phyloP scores from a whole-genome alignment of 139 green algal species.

The Chlamydomonas sp. region DNA sequence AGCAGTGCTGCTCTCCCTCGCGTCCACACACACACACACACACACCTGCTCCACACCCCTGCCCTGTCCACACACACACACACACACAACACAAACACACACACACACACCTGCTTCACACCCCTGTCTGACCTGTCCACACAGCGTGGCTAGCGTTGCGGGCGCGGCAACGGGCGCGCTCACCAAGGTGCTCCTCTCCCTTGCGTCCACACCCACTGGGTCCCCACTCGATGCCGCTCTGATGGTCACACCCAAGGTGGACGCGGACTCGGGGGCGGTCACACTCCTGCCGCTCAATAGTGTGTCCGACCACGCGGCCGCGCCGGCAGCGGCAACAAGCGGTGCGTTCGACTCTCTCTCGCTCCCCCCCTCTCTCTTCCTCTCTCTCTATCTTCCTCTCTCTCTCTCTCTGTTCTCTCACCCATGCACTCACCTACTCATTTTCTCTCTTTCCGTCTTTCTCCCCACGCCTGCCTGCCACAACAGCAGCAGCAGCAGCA shows the following conservation, averaged over 20 bases:
- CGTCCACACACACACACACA: too few species aligned
- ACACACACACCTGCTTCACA: too few species aligned
- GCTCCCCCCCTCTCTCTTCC: not conserved
- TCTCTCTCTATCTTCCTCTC: not conserved
- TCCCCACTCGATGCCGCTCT: slow-evolving; percentile 25
- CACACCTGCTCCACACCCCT: too few species aligned
- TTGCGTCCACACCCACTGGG: slow-evolving; percentile 28
- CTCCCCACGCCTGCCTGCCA: too few species aligned
- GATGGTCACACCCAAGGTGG: slow-evolving; percentile 14
- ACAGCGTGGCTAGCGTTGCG: not conserved
- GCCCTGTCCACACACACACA: too few species aligned
- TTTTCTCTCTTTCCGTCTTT: too few species aligned
- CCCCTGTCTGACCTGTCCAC: too few species aligned
- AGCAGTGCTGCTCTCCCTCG: too few species aligned
- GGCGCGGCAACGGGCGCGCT: slow-evolving; percentile 11
- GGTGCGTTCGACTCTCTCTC: not conserved
- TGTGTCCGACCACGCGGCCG: too few species aligned
- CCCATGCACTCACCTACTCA: not conserved
- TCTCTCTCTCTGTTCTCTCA: not conserved
- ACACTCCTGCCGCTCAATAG: slow-evolving; percentile 16
- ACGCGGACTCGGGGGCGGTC: not conserved
- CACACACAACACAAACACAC: too few species aligned
- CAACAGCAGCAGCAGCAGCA: too few species aligned
- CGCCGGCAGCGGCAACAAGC: too few species aligned
- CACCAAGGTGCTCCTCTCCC: not conserved